A percentile compares a stretch with the other conserved stretches of the same genome.
Evolutionary conservation across 139 green algal species (phyloP).

Genomic region (Chlorella vulgaris): DNA sequence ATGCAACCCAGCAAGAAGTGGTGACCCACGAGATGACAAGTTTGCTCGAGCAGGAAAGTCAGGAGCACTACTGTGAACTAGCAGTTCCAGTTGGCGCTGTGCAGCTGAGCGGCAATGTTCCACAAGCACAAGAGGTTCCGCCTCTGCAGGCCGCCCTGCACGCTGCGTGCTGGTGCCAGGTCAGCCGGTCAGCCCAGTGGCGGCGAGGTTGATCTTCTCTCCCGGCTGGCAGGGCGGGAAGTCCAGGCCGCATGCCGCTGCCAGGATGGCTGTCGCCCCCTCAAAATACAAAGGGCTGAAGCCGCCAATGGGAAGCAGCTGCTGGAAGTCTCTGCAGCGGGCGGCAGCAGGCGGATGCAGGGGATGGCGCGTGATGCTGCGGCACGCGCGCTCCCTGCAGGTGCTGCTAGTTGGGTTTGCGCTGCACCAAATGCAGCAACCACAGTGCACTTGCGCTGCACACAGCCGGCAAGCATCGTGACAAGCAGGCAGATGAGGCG

Average conservation of each 20-base stretch:
- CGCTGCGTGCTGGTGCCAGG: neutral
- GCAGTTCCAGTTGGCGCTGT: too few relatives aligned
- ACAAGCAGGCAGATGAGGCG: too few relatives aligned
- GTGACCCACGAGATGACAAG: too few relatives aligned
- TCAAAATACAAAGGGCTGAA: constrained; percentile 32
- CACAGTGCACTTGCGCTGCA: too few relatives aligned
- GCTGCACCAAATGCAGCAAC: neutral
- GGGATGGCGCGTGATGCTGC: neutral
- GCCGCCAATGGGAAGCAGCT: constrained; percentile 15
- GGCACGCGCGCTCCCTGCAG: too few relatives aligned
- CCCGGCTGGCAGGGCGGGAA: constrained; percentile 17
- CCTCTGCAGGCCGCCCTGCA: neutral
- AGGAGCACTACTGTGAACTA: too few relatives aligned
- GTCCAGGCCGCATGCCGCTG: constrained; percentile 6
- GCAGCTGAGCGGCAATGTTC: too few relatives aligned
- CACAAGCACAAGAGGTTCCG: too few relatives aligned
- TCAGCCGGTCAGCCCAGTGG: neutral
- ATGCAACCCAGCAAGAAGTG: too few relatives aligned
- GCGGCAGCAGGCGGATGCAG: neutral
- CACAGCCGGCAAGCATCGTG: neutral
- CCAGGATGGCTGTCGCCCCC: constrained; percentile 24
- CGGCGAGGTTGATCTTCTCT: neutral
- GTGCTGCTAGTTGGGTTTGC: too few relatives aligned
- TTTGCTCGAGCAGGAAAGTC: too few relatives aligned
- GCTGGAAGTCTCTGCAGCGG: constrained; percentile 19